Evolutionary conservation across 1,284 basidiomycete genomes (phyloP).

Genomic region (Ceratobasidium sp.): DNA sequence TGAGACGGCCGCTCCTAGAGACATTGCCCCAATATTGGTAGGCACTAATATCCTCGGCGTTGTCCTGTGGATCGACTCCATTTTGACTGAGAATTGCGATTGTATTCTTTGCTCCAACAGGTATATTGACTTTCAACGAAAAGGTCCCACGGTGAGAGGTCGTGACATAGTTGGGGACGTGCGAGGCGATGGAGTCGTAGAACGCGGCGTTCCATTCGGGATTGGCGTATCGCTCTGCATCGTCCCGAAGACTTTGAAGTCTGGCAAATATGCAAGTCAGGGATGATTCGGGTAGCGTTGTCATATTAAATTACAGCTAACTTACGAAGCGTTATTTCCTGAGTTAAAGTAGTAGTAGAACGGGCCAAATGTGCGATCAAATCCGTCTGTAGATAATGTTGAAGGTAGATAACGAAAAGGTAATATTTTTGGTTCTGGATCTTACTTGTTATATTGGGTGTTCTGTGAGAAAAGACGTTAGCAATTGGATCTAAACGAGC

Average conservation of each 20-base stretch:
- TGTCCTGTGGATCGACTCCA: constrained; percentile 51
- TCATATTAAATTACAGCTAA: too few relatives aligned
- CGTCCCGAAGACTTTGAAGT: constrained; percentile 41
- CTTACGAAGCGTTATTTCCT: constrained; percentile 36
- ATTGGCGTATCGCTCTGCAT: constrained; percentile 46
- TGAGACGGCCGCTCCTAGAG: constrained; percentile 45
- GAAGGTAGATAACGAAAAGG: too few relatives aligned
- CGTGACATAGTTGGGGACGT: constrained; percentile 49
- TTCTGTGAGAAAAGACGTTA: constrained; percentile 24
- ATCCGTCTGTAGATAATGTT: constrained; percentile 48
- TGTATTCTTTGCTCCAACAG: constrained; percentile 47
- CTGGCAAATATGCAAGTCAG: too few relatives aligned
- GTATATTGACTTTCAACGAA: constrained; percentile 47
- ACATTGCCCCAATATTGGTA: constrained; percentile 52
- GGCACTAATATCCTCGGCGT: constrained; percentile 45
- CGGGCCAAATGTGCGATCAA: constrained; percentile 52
- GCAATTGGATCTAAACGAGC: too few relatives aligned
- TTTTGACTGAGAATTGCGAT: constrained; percentile 49
- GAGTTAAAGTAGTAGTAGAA: constrained; percentile 49
- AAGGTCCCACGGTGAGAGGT: constrained; percentile 48
- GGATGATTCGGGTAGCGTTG: too few relatives aligned
- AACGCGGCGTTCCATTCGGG: constrained; percentile 49
- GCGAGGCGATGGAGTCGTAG: constrained; percentile 50
- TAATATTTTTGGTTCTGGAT: too few relatives aligned
- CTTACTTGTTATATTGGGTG: constrained; percentile 49